These are phyloP conservation scores for Cercospora canescens DNA, from an alignment of 2,329 filamentous ascomycete genomes.

Conservation along the genomic window DNA sequence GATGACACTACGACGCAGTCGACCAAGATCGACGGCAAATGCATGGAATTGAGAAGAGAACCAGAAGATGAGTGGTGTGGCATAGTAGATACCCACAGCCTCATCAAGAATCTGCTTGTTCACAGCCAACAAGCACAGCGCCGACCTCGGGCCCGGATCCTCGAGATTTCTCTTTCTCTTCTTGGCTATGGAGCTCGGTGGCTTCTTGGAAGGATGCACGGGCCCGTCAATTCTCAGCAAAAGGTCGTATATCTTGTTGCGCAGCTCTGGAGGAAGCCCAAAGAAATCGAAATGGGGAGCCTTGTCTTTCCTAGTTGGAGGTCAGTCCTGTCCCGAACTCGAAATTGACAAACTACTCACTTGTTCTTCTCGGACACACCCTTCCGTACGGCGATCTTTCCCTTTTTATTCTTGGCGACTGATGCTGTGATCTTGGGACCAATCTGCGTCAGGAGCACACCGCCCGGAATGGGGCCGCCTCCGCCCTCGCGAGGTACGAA, in stretches of 20 bases:
- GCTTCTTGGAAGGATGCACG: conserved; percentile 24
- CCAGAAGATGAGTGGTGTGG: conserved; percentile 32
- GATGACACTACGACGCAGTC: conserved; percentile 20
- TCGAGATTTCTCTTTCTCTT: neutral
- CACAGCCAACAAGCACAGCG: conserved; percentile 26
- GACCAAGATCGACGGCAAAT: conserved; percentile 23
- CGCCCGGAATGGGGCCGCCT: conserved; percentile 31
- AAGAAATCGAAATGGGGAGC: conserved; percentile 22
- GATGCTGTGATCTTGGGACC: conserved; percentile 23
- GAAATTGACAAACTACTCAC: neutral
- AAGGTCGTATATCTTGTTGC: conserved; percentile 30
- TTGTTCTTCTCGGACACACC: neutral
- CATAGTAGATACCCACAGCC: conserved; percentile 30
- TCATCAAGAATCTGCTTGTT: conserved; percentile 32
- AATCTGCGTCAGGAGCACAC: conserved; percentile 31
- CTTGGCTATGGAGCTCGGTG: conserved; percentile 12
- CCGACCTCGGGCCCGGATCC: conserved; percentile 14
- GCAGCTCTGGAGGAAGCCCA: conserved; percentile 30
- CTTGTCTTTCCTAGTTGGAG: neutral
- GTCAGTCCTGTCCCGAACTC: neutral
- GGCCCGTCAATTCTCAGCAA: conserved; percentile 23
- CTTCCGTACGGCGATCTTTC: neutral
- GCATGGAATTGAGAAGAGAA: conserved; percentile 26
- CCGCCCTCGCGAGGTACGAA: conserved; percentile 23
- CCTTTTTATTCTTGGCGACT: neutral